A percentile compares a stretch with the other conserved stretches of the same genome.
Conservation (phyloP, 2,329 filamentous ascomycete genomes). For the Botrytis deweyae region DNA sequence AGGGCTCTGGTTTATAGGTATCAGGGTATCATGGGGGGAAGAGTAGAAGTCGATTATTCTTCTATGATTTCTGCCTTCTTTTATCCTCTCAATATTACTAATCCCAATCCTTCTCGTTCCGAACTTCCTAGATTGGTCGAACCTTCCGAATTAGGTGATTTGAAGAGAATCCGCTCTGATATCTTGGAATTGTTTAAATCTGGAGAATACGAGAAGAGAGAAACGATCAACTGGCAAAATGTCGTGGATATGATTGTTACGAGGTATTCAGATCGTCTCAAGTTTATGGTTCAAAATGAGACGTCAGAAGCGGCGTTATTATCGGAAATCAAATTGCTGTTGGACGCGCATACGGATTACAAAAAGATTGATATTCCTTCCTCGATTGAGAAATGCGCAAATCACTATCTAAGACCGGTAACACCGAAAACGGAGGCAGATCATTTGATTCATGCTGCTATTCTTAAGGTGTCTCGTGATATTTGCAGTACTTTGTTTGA, state of each 20-base stretch:
- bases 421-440: slow-evolving; percentile 45
- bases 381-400: slow-evolving; percentile 49
- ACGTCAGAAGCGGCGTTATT: slow-evolving; percentile 38
- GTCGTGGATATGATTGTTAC: slow-evolving; percentile 64
- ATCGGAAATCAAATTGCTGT: slow-evolving; percentile 42
- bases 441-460: slow-evolving; percentile 46
- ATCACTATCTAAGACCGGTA: slow-evolving; percentile 45
- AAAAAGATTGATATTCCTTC: slow-evolving; percentile 40
- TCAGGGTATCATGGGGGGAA: slow-evolving; percentile 45
- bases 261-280: slow-evolving; percentile 59
- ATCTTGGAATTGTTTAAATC: slow-evolving; percentile 45
- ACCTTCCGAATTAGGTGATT: slow-evolving; percentile 16
- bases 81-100: slow-evolving; percentile 36
- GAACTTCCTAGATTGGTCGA: slow-evolving; percentile 31
- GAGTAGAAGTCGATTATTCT: slow-evolving; percentile 36
- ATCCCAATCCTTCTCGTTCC: slow-evolving; percentile 28
- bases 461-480: slow-evolving; percentile 42
- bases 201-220: slow-evolving; percentile 22
- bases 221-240: slow-evolving; percentile 56
- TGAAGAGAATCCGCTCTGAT: slow-evolving; percentile 45
- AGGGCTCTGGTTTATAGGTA: slow-evolving; percentile 45
- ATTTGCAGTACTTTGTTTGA: slow-evolving; percentile 44
- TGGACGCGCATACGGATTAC: slow-evolving; percentile 49
- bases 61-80: slow-evolving; percentile 37
- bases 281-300: slow-evolving; percentile 26